phyloP scores from a whole-genome alignment of 2,329 filamentous ascomycete species.

The Neurospora crassa region DNA sequence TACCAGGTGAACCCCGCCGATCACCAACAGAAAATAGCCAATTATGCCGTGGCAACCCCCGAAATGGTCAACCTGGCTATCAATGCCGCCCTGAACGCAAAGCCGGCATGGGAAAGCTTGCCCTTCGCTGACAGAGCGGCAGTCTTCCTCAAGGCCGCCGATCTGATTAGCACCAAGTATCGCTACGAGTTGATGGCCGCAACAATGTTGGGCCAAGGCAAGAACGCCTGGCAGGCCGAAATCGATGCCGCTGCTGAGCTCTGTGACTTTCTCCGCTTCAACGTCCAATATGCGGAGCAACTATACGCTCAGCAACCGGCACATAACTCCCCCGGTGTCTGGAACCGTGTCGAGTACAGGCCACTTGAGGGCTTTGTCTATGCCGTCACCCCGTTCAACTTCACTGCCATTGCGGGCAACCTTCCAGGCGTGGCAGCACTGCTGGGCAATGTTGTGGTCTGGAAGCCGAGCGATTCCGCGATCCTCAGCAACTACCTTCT shows the following conservation, averaged over 20 bases:
- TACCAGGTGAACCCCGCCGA: slow-evolving; percentile 77
- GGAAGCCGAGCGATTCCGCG: slow-evolving; percentile 89
- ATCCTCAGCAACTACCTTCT: slow-evolving; percentile 88
- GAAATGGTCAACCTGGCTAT: slow-evolving; percentile 73
- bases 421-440: slow-evolving; percentile 73
- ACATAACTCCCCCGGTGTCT: slow-evolving; percentile 74
- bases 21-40: slow-evolving; percentile 67
- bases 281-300: slow-evolving; percentile 88
- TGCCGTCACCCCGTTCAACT: slow-evolving; percentile 91
- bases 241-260: slow-evolving; percentile 92
- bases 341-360: slow-evolving; percentile 86
- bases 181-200: slow-evolving; percentile 93
- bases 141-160: slow-evolving; percentile 91
- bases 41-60: slow-evolving; percentile 72
- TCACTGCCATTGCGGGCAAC: slow-evolving; percentile 89
- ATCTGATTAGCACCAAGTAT: slow-evolving; percentile 85
- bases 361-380: slow-evolving; percentile 94
- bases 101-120: slow-evolving; percentile 73
- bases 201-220: slow-evolving; percentile 93
- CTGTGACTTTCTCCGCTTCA: slow-evolving; percentile 88
- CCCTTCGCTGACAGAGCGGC: slow-evolving; percentile 87
- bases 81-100: slow-evolving; percentile 74
- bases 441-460: slow-evolving; percentile 89
- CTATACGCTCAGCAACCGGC: slow-evolving; percentile 79
- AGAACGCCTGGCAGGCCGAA: slow-evolving; percentile 99